A percentile compares a stretch with the other conserved stretches of the same genome.
These are phyloP conservation scores for Globisporangium lucens DNA, from an alignment of 352 stramenopile genomes.

Conservation along the genomic window DNA sequence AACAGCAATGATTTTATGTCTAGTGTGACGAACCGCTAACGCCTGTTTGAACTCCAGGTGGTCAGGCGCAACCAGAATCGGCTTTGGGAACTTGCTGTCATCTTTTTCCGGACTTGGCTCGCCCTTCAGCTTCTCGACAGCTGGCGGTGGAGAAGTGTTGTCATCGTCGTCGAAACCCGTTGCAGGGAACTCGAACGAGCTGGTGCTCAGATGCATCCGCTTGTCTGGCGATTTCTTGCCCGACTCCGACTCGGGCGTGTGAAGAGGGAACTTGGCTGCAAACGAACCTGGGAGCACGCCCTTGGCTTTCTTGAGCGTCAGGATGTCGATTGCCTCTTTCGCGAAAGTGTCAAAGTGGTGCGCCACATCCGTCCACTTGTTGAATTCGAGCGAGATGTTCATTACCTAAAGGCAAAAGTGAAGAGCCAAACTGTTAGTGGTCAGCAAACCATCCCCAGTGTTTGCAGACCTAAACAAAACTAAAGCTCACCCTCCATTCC, in stretches of 20 bases:
- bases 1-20: background rate
- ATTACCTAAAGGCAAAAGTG: conserved; percentile 37
- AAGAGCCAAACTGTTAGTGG: background rate
- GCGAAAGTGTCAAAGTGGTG: conserved; percentile 66
- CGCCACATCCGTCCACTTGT: conserved; percentile 45
- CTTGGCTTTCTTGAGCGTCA: conserved; percentile 62
- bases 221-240: conserved; percentile 47
- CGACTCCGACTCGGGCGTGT: conserved; percentile 47
- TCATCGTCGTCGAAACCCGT: conserved; percentile 25
- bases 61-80: conserved; percentile 59
- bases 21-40: conserved; percentile 20
- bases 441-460: background rate
- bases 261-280: conserved; percentile 53
- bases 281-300: conserved; percentile 65
- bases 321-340: conserved; percentile 64
- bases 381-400: conserved; percentile 50
- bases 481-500: conserved; percentile 65
- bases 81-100: conserved; percentile 17
- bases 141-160: conserved; percentile 12
- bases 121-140: conserved; percentile 14
- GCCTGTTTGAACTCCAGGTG: conserved; percentile 65
- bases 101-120: conserved; percentile 29
- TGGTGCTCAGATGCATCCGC: conserved; percentile 24
- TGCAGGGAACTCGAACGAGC: conserved; percentile 34
- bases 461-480: background rate